Conservation (phyloP, 2,329 filamentous ascomycete species). For the Purpureocillium takamizusanense region DNA sequence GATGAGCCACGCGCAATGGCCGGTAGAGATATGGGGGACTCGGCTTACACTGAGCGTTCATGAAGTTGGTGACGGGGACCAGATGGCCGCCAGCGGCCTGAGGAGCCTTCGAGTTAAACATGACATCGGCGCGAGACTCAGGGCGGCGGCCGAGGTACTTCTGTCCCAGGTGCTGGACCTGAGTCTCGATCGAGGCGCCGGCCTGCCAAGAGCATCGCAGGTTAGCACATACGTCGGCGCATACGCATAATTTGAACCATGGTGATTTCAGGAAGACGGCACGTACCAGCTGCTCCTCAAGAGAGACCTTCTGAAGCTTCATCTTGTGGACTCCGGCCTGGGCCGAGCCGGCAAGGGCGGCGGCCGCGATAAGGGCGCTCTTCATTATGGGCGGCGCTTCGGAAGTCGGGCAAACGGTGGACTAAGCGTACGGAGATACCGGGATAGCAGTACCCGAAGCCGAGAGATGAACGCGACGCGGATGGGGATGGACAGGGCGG, state of each 20-base stretch:
- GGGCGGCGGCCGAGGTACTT: constrained; percentile 86
- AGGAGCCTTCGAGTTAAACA: constrained; percentile 69
- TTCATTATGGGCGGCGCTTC: constrained; percentile 59
- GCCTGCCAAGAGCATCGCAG: constrained; percentile 43
- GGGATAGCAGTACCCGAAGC: too few species aligned
- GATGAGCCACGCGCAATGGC: background rate
- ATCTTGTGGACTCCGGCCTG: constrained; percentile 87
- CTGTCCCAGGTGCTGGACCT: constrained; percentile 77
- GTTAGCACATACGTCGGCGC: constrained; percentile 3
- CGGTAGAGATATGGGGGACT: background rate
- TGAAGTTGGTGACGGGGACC: constrained; percentile 90
- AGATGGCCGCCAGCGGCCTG: constrained; percentile 61
- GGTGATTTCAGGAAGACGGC: constrained; percentile 5
- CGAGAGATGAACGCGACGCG: constrained; percentile 1
- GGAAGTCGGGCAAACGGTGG: constrained; percentile 1
- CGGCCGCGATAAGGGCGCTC: constrained; percentile 69
- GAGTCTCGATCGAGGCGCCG: constrained; percentile 68
- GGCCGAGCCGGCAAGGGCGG: constrained; percentile 72
- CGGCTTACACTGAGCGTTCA: constrained; percentile 92
- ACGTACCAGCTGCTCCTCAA: constrained; percentile 85
- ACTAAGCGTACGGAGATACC: too few species aligned
- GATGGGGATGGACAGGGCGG: background rate
- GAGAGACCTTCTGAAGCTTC: constrained; percentile 93
- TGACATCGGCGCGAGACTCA: constrained; percentile 58
- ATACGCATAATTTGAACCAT: constrained; percentile 4